phyloP scores from a whole-genome alignment of 352 stramenopile species.

The Phytophthora sojae region DNA sequence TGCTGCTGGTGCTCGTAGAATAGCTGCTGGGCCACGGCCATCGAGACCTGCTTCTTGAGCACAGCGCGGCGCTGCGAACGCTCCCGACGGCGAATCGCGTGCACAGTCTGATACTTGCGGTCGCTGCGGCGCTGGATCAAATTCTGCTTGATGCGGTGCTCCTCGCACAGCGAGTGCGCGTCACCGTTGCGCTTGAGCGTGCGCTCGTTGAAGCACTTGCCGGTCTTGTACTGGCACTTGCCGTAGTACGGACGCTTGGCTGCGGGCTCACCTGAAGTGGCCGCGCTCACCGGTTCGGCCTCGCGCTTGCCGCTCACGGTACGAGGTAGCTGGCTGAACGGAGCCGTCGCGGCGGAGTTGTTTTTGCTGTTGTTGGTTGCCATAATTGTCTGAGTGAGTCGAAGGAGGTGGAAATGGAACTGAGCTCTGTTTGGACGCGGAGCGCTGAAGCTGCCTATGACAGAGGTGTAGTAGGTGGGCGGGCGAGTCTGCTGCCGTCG shows the following conservation, averaged over 20 bases:
- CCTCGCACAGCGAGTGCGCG: conserved; percentile 82
- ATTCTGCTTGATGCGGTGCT: conserved; percentile 89
- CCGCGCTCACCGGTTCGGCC: conserved; percentile 13
- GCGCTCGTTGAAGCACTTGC: conserved; percentile 90
- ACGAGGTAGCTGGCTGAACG: conserved; percentile 8
- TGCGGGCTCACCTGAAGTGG: conserved; percentile 10
- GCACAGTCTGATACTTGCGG: conserved; percentile 87
- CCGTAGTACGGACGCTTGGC: conserved; percentile 59
- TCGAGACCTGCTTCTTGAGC: conserved; percentile 84
- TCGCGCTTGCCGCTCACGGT: conserved; percentile 29
- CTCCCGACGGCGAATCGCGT: conserved; percentile 79
- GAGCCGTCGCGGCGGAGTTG: conserved; percentile 2
- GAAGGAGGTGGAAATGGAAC: conserved; percentile 26
- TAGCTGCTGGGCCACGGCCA: conserved; percentile 83
- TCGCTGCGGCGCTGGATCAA: conserved; percentile 84
- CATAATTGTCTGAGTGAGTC: conserved; percentile 45
- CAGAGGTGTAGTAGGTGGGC: conserved; percentile 18
- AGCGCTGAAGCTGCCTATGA: conserved; percentile 13
- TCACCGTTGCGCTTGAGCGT: conserved; percentile 87
- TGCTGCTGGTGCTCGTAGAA: conserved; percentile 87
- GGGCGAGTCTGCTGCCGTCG: conserved; percentile 35
- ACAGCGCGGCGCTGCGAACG: conserved; percentile 79
- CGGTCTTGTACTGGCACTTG: conserved; percentile 91
- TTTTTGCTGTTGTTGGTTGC: conserved; percentile 31
- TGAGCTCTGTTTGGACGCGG: conserved; percentile 21